A percentile compares a stretch with the other conserved stretches of the same genome.
Conservation (phyloP, 202 grass and related monocot species). For the Musa balbisiana region DNA sequence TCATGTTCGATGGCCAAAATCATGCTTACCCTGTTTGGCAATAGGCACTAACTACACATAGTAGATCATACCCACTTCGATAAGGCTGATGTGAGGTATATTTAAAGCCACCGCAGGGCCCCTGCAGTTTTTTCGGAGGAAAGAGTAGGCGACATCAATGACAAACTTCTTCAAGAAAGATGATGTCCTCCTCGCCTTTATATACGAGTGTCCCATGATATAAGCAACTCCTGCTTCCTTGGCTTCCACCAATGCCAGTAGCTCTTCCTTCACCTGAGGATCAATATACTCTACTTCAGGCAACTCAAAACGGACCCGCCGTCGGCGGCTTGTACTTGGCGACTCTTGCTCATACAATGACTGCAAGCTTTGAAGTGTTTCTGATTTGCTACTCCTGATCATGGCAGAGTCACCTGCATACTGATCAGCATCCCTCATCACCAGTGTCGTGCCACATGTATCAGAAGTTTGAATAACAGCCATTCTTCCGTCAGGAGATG, state of each 20-base stretch:
- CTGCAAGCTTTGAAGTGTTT: conserved; percentile 54
- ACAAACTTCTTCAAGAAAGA: conserved; percentile 55
- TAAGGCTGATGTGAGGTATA: conserved; percentile 64
- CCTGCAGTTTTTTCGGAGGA: conserved; percentile 74
- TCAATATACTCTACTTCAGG: conserved; percentile 26
- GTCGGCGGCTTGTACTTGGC: conserved; percentile 22
- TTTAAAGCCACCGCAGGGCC: conserved; percentile 54
- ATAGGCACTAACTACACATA: conserved; percentile 33
- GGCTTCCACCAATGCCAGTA: conserved; percentile 45
- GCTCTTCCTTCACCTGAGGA: conserved; percentile 45
- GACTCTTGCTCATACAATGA: conserved; percentile 61
- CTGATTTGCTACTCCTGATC: conserved; percentile 46
- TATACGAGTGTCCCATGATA: conserved; percentile 68
- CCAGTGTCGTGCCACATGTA: conserved; percentile 27
- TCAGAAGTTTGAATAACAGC: conserved; percentile 49
- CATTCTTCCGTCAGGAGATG: conserved; percentile 59
- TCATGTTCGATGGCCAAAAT: too few relatives aligned
- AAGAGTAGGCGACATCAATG: conserved; percentile 56
- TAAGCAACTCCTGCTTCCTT: conserved; percentile 58
- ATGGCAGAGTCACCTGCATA: conserved; percentile 20
- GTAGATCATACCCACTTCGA: conserved; percentile 93
- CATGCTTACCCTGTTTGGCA: too few relatives aligned
- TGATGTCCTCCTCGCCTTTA: conserved; percentile 66
- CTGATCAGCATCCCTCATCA: conserved; percentile 23
- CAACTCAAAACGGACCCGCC: conserved; percentile 52